A percentile compares a stretch with the other conserved stretches of the same genome.
Conservation (phyloP, 192 early-diverging fungal species). For the Chytriomyces hyalinus region DNA sequence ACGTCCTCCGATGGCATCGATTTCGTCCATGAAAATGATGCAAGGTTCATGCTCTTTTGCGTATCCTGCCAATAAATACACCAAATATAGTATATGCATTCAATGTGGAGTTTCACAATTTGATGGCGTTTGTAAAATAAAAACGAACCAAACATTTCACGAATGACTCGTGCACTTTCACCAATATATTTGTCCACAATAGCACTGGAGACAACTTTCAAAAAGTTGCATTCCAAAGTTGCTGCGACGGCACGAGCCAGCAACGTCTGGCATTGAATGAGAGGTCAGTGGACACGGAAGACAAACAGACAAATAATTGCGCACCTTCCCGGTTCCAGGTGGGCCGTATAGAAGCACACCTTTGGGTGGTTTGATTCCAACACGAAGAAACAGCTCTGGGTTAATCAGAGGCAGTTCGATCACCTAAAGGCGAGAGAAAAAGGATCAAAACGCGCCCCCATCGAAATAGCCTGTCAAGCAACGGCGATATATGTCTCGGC, state of each 20-base stretch:
- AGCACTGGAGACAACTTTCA: slow-evolving; percentile 97
- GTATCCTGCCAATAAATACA: slow-evolving; percentile 63
- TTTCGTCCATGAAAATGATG: slow-evolving; percentile 99
- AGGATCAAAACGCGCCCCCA: neutral
- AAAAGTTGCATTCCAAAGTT: slow-evolving; percentile 96
- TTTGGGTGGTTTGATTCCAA: slow-evolving; percentile 98
- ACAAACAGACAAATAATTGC: neutral
- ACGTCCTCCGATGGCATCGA: slow-evolving; percentile 98
- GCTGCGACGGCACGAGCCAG: slow-evolving; percentile 96
- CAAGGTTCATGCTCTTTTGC: slow-evolving; percentile 99
- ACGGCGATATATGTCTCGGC: neutral
- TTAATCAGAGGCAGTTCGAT: slow-evolving; percentile 99
- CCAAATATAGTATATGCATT: neutral
- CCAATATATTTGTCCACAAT: slow-evolving; percentile 99
- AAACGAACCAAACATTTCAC: slow-evolving; percentile 95
- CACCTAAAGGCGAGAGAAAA: slow-evolving; percentile 55
- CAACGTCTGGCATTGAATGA: slow-evolving; percentile 63
- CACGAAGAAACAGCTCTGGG: slow-evolving; percentile 96
- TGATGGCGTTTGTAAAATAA: neutral
- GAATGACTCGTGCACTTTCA: slow-evolving; percentile 93
- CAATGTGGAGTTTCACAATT: neutral
- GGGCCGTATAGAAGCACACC: slow-evolving; percentile 96
- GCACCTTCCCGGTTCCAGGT: slow-evolving; percentile 91
- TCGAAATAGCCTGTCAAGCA: neutral
- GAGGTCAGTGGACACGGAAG: neutral